Evolutionary conservation across 2,329 filamentous ascomycete genomes (phyloP).

Genomic region (Epichloe hybrida): DNA sequence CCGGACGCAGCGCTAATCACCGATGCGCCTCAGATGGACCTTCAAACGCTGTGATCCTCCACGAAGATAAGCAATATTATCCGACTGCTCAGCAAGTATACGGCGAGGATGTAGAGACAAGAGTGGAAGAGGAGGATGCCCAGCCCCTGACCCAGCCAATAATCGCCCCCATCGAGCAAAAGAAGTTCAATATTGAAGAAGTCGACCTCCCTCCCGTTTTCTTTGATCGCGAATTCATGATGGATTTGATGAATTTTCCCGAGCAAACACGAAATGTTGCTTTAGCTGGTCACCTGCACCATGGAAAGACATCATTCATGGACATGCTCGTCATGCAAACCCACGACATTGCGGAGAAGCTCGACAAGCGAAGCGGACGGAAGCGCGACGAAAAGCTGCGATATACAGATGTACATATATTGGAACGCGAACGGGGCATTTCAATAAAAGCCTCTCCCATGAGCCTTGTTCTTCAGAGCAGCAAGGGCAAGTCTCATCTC

Average conservation of each 20-base stretch:
- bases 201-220: constrained; percentile 76
- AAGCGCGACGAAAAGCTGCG: constrained; percentile 79
- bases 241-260: constrained; percentile 89
- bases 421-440: constrained; percentile 79
- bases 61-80: constrained; percentile 99
- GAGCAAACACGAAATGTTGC: constrained; percentile 90
- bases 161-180: constrained; percentile 81
- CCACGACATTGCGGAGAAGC: constrained; percentile 66
- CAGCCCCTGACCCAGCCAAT: constrained; percentile 88
- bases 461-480: constrained; percentile 79
- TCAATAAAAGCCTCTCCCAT: constrained; percentile 91
- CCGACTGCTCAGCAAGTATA: constrained; percentile 96
- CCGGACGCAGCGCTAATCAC: background rate
- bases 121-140: constrained; percentile 94
- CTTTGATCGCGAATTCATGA: constrained; percentile 85
- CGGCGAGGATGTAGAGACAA: constrained; percentile 82
- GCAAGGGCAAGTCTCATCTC: constrained; percentile 86
- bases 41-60: constrained; percentile 91
- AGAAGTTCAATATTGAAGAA: constrained; percentile 93
- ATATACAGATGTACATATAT: constrained; percentile 83
- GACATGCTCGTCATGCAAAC: constrained; percentile 97
- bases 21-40: constrained; percentile 47
- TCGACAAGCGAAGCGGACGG: constrained; percentile 70
- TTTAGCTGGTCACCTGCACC: constrained; percentile 83
- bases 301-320: constrained; percentile 96